Evolutionary conservation across 2,329 filamentous ascomycete genomes (phyloP).

Genomic region (Fusarium marasasianum): DNA sequence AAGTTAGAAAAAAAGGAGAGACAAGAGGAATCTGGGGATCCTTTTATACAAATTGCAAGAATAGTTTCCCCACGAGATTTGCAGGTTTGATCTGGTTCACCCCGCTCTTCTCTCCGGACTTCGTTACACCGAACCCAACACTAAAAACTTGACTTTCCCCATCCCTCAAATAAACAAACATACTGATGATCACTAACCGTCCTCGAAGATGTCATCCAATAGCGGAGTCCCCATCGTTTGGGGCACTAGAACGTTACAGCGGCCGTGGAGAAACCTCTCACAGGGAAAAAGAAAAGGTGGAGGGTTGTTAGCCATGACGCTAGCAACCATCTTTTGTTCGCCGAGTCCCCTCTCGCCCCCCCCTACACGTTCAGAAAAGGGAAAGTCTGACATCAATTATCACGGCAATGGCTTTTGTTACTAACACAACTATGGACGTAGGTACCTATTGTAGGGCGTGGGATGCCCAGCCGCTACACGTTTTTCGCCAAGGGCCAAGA

Average conservation of each 20-base stretch:
- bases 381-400: neutral
- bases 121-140: conserved; percentile 26
- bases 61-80: conserved; percentile 10
- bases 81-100: neutral
- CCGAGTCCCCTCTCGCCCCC: neutral
- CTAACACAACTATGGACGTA: neutral
- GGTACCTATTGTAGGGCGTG: neutral
- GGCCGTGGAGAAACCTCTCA: conserved; percentile 8
- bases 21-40: neutral
- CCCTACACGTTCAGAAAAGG: neutral
- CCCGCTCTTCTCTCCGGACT: conserved; percentile 8
- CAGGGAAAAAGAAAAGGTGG: neutral
- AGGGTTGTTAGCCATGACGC: neutral
- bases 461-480: conserved; percentile 25
- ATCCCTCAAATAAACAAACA: neutral
- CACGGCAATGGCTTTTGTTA: neutral
- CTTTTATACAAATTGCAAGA: conserved; percentile 8
- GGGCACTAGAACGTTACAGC: conserved; percentile 10
- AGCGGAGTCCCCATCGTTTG: conserved; percentile 15
- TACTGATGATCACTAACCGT: neutral
- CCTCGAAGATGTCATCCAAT: conserved; percentile 13
- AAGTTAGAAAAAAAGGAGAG: neutral
- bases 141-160: neutral
- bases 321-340: conserved; percentile 10
- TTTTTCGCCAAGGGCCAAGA: conserved; percentile 33